Evolutionary conservation across 257 asterid genomes (phyloP).

Genomic region (Penstemon newberryi): DNA sequence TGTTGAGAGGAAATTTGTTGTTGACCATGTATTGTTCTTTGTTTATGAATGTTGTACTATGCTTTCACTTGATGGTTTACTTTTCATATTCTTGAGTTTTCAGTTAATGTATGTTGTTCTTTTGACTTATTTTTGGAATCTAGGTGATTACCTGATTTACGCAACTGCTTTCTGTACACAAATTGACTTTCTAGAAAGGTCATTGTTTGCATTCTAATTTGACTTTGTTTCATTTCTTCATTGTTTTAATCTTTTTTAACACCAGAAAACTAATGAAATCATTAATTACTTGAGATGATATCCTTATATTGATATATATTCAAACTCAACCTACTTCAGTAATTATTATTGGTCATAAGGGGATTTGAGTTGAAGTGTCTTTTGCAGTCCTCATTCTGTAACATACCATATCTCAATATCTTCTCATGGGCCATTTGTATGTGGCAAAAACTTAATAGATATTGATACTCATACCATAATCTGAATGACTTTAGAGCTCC

Average conservation of each 20-base stretch:
- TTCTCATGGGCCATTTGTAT: too few relatives aligned
- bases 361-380: background rate
- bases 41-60: background rate
- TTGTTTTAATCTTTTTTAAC: background rate
- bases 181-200: background rate
- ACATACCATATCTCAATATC: too few relatives aligned
- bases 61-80: background rate
- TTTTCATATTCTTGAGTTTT: background rate
- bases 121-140: background rate
- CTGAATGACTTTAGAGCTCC: too few relatives aligned
- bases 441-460: too few relatives aligned
- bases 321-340: background rate
- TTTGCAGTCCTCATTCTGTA: background rate
- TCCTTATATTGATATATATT: background rate
- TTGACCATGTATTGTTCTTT: too few relatives aligned
- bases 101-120: background rate
- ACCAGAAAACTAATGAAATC: too few relatives aligned
- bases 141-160: background rate
- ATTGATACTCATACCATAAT: too few relatives aligned
- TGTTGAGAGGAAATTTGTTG: background rate
- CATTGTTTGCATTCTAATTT: background rate
- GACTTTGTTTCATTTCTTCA: background rate
- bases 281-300: too few relatives aligned
- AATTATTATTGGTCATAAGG: background rate
- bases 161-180: background rate